Base-by-base conservation (phyloP, 768 basidiomycete genomes). In the Boletus rufocinnamomeus region DNA sequence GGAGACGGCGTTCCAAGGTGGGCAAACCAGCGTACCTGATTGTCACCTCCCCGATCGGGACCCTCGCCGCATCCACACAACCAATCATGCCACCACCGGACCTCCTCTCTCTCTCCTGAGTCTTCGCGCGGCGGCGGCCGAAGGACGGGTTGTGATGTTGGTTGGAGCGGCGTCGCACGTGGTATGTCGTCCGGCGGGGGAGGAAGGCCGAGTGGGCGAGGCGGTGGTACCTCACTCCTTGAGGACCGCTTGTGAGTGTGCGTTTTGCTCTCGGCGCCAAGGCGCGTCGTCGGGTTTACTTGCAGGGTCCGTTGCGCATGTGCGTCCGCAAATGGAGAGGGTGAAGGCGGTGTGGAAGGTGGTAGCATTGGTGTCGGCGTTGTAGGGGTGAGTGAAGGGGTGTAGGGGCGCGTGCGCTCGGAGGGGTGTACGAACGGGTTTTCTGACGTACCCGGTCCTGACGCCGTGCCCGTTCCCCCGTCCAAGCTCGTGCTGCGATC, bases 41-140 rank as follows among this genome's bases (percentile, higher is more conserved):
- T 71, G 53, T 91, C 85, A 6, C 87, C 88, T 45, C 85, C 87
- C 17, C 88, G 79, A 70, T 89, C 86, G 3, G 82, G 75, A n/a
- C 87, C 86, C 68, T 91, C 89, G 19, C 84, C 77, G 63, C 89
- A 90, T 14, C 90, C 90, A 70, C 90, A 92, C 60, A 92, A 70
- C 89, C 89, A 91, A 34, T 92, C 90, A 68, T 90, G 89, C 90
- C 90, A 92, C 90, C 90, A 92, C 59, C 82, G 75, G 5, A 79
- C 76, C 50, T 78, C 75, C 44, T 73, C 74, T 28, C 61, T 67
- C 38, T 72, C 74, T n/a, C 72, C 63, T 6, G 61, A 57, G 21
- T 69, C 57, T 37, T 46, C 21, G 35, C 45, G 64, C 13, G 38
- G 66, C 11, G 57, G 66, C 19, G 74, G 70, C 44, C 67, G 58